Evolutionary conservation across 768 basidiomycete species (phyloP).

Genomic region (Leccinum arenicola): DNA sequence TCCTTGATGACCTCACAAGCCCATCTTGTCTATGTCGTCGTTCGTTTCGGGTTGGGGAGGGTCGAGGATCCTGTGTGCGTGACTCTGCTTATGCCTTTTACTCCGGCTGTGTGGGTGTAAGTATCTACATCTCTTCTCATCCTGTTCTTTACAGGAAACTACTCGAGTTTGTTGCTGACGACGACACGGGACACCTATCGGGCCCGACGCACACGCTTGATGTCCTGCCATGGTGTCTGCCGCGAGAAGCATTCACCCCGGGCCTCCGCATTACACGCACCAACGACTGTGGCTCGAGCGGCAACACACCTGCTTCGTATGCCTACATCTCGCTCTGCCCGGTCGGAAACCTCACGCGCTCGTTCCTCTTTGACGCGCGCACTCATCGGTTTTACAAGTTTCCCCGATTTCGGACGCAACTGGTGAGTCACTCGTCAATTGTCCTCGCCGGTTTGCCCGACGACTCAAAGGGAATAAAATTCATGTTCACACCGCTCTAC

Average conservation of each 20-base stretch:
- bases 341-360: conserved; percentile 2
- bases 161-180: conserved; percentile 16
- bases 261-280: conserved; percentile 4
- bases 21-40: conserved; percentile 13
- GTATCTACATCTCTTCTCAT: no score
- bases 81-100: neutral
- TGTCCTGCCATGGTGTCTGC: no score
- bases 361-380: conserved; percentile 15
- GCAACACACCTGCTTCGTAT: conserved; percentile 7
- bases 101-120: no score
- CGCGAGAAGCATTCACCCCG: conserved; percentile 5
- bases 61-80: conserved; percentile 18
- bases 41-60: conserved; percentile 7
- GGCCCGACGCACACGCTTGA: no score
- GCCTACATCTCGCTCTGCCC: conserved; percentile 13
- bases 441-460: no score
- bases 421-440: neutral
- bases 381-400: conserved; percentile 19
- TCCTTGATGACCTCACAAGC: conserved; percentile 7
- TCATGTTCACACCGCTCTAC: no score
- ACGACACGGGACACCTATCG: neutral
- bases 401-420: conserved; percentile 10
- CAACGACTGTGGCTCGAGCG: neutral
- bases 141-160: conserved; percentile 7
- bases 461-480: no score